Conservation (phyloP, 2,329 filamentous ascomycete genomes). For the Fulvia fulva region DNA sequence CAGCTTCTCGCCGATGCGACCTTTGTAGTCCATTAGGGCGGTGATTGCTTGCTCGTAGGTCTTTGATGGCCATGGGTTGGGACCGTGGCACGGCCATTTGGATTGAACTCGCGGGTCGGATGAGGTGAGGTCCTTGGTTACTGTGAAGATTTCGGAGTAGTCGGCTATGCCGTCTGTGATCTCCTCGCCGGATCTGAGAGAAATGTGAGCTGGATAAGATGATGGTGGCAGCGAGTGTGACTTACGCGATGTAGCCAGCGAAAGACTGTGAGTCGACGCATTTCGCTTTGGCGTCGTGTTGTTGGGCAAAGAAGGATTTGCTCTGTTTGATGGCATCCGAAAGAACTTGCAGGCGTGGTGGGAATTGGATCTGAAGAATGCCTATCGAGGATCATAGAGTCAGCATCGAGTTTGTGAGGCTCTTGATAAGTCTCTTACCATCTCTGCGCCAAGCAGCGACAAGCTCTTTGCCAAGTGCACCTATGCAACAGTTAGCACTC, state of each 20-base stretch:
- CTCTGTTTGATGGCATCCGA: constrained; percentile 12
- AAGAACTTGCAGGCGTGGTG: constrained; percentile 5
- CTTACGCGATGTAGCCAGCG: constrained; percentile 12
- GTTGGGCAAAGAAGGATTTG: constrained; percentile 10
- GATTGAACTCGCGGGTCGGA: constrained; percentile 6
- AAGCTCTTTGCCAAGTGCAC: constrained; percentile 4
- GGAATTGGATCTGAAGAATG: constrained; percentile 6
- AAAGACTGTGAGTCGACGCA: constrained; percentile 11
- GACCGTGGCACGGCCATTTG: constrained; percentile 10
- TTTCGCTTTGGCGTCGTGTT: constrained; percentile 5
- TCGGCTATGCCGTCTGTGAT: constrained; percentile 14
- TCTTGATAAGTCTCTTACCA: not conserved
- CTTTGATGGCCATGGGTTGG: constrained; percentile 7
- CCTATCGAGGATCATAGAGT: not conserved
- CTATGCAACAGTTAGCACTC: not conserved
- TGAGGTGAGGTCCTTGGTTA: constrained; percentile 9
- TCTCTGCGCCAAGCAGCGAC: constrained; percentile 11
- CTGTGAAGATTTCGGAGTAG: constrained; percentile 14
- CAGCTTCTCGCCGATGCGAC: constrained; percentile 6
- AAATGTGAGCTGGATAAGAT: not conserved
- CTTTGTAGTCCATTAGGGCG: constrained; percentile 10
- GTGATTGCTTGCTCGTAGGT: constrained; percentile 4
- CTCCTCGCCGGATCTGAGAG: constrained; percentile 8
- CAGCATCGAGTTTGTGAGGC: not conserved
- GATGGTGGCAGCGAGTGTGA: not conserved